phyloP scores from a whole-genome alignment of 2,329 filamentous ascomycete genomes.

The Aspergillus tubingensis region DNA sequence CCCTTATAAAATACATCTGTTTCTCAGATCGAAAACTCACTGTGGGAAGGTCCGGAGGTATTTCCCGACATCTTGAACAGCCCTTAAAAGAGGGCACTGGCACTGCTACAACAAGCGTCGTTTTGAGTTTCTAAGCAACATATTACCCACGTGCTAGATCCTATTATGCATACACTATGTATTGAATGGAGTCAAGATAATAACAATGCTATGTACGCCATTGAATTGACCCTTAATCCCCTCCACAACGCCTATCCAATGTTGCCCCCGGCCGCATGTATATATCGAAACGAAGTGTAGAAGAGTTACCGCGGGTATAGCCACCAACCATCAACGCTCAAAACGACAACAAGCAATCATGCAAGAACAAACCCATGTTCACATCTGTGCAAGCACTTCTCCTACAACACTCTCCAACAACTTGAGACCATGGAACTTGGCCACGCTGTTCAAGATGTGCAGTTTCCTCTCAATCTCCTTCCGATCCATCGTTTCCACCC shows the following conservation, averaged over 20 bases:
- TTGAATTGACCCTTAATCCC: background rate
- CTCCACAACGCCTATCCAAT: background rate
- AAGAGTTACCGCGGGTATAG: constrained; percentile 2
- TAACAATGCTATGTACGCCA: background rate
- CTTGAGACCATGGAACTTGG: constrained; percentile 74
- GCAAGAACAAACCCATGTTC: constrained; percentile 14
- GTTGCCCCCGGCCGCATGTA: constrained; percentile 2
- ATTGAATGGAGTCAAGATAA: background rate
- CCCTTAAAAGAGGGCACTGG: too few species aligned
- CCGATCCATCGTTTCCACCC: constrained; percentile 70
- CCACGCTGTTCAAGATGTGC: constrained; percentile 71
- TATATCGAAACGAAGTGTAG: background rate
- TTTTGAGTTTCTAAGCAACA: background rate
- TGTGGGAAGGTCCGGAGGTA: too few species aligned
- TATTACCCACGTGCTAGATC: background rate
- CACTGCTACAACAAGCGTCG: too few species aligned
- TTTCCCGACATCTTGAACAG: too few species aligned
- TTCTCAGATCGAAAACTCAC: too few species aligned
- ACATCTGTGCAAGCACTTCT: constrained; percentile 57
- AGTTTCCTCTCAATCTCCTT: constrained; percentile 67
- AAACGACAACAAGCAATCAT: constrained; percentile 11
- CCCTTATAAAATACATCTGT: too few species aligned
- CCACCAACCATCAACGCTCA: constrained; percentile 8
- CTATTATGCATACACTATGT: background rate
- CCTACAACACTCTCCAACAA: constrained; percentile 78